Conservation (phyloP, 345 rosid genomes). For the Nephelium lappaceum region DNA sequence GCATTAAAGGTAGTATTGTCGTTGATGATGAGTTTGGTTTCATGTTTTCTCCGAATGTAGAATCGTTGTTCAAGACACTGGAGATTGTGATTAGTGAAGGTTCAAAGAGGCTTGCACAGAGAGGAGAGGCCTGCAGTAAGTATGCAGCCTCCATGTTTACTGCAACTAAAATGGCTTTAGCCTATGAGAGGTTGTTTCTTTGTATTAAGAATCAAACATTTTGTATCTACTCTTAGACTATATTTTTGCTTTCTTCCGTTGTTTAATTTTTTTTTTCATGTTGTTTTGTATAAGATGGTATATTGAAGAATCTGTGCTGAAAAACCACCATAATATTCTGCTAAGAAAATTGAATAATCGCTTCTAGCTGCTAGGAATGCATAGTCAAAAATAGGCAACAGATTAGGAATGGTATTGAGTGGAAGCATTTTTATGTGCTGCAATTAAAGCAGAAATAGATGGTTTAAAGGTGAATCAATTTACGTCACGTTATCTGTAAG, state of each 20-base stretch:
- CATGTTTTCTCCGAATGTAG: constrained; percentile 85
- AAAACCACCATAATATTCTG: background rate
- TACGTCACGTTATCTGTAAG: background rate
- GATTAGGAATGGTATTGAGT: background rate
- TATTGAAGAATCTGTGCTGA: background rate
- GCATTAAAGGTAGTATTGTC: constrained; percentile 81
- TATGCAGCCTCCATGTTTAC: constrained; percentile 86
- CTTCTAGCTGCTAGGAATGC: too few species aligned
- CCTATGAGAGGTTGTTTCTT: constrained; percentile 85
- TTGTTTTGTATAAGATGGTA: background rate
- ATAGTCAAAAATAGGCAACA: background rate
- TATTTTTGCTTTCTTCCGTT: background rate
- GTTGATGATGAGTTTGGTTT: constrained; percentile 87
- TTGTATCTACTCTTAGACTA: constrained; percentile 52
- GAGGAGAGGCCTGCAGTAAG: constrained; percentile 65
- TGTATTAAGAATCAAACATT: constrained; percentile 74
- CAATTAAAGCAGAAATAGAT: background rate
- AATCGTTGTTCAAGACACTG: constrained; percentile 61
- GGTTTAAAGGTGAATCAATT: constrained; percentile 1
- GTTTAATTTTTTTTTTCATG: background rate
- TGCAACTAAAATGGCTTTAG: constrained; percentile 86
- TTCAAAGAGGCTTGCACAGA: constrained; percentile 56
- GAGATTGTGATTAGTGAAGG: constrained; percentile 68
- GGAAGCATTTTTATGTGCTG: background rate
- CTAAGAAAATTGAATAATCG: background rate